Evolutionary conservation across 495 filamentous ascomycete genomes (phyloP).

Genomic region (Cairneyella variabilis): DNA sequence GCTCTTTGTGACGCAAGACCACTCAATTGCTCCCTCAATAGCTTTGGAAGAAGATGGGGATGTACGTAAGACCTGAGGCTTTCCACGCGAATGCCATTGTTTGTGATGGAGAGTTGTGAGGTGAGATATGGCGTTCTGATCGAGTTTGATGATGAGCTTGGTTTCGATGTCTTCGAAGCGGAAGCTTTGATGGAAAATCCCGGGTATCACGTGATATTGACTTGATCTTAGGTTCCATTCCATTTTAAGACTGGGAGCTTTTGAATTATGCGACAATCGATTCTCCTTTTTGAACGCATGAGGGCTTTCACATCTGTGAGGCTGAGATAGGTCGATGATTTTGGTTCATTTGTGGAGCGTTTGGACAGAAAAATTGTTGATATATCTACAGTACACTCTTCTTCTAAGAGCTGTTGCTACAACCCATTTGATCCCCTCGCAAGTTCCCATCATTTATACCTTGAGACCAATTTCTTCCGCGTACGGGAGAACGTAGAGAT

Average conservation of each 20-base stretch:
- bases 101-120: conserved; percentile 49
- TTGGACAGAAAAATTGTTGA: conserved; percentile 16
- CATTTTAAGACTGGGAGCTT: too few species aligned
- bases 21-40: conserved; percentile 12
- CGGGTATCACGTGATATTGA: conserved; percentile 5
- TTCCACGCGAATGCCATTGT: conserved; percentile 99
- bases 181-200: neutral
- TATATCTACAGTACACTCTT: conserved; percentile 31
- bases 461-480: conserved; percentile 91
- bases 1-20: neutral
- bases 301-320: too few species aligned
- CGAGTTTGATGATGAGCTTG: conserved; percentile 25
- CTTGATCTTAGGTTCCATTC: neutral
- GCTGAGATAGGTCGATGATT: too few species aligned
- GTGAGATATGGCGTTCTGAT: conserved; percentile 20
- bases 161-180: neutral
- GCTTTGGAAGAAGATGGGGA: neutral
- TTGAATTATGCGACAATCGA: too few species aligned
- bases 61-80: conserved; percentile 90
- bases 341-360: too few species aligned
- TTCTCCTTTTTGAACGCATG: too few species aligned
- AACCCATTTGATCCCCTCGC: conserved; percentile 29
- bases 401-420: conserved; percentile 50
- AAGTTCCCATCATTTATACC: conserved; percentile 58
- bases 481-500: conserved; percentile 83